These are phyloP conservation scores for Lachnum nothofagi DNA, from an alignment of 2,329 filamentous ascomycete genomes.

Conservation along the genomic window DNA sequence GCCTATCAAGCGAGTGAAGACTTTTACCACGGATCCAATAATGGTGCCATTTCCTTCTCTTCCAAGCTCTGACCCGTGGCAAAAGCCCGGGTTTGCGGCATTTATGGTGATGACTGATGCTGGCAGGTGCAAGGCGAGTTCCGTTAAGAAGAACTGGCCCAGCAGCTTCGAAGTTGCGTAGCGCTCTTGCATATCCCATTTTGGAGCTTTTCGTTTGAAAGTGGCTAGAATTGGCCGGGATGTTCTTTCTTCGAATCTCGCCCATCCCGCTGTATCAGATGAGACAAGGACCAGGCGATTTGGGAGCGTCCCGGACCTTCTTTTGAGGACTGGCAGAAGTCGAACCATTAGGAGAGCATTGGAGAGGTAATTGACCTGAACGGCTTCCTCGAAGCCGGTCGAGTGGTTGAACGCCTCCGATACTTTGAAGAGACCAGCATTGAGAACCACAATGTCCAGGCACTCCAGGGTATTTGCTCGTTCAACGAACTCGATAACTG, in stretches of 20 bases:
- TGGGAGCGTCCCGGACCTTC: no score
- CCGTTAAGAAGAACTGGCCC: conserved; percentile 9
- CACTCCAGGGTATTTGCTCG: conserved; percentile 3
- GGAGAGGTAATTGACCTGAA: conserved; percentile 34
- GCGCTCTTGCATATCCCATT: conserved; percentile 1
- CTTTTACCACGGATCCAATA: not conserved
- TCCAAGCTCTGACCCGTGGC: conserved; percentile 1
- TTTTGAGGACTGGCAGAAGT: conserved; percentile 27
- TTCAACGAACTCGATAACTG: conserved; percentile 9
- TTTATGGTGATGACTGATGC: conserved; percentile 6
- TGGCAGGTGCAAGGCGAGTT: conserved; percentile 8
- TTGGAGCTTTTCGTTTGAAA: conserved; percentile 1
- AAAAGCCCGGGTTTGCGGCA: conserved; percentile 2
- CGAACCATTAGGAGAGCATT: conserved; percentile 21
- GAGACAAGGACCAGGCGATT: not conserved
- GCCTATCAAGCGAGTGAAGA: conserved; percentile 3
- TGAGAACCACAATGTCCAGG: conserved; percentile 17
- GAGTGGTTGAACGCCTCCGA: no score
- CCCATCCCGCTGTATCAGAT: not conserved
- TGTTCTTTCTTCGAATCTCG: not conserved
- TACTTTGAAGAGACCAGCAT: conserved; percentile 1
- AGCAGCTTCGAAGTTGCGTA: conserved; percentile 10
- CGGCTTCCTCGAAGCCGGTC: conserved; percentile 36
- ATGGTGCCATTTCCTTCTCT: not conserved
- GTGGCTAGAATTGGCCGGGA: not conserved